A percentile compares a stretch with the other conserved stretches of the same genome.
Conservation (phyloP, 1,284 basidiomycete species). For the Austroboletus rostrupii region DNA sequence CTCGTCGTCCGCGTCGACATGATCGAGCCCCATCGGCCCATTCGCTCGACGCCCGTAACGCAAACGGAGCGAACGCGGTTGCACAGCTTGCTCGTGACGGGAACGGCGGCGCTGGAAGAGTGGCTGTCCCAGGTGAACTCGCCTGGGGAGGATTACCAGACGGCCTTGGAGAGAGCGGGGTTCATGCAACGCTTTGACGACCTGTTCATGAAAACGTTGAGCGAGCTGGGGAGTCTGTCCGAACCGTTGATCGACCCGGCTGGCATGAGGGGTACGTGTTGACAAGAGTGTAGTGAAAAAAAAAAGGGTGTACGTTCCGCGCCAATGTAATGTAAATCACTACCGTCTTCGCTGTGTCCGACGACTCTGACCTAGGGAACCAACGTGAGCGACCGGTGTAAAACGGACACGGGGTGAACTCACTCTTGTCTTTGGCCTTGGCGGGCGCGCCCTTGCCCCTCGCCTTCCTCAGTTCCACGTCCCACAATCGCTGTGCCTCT, state of each 20-base stretch:
- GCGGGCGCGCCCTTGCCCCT: slow-evolving; percentile 79
- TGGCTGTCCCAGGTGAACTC: slow-evolving; percentile 48
- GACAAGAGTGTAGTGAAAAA: slow-evolving; percentile 6
- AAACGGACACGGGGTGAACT: slow-evolving; percentile 21
- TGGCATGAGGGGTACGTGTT: slow-evolving; percentile 23
- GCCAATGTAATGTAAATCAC: neutral
- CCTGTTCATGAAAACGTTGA: slow-evolving; percentile 54
- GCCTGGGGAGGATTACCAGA: slow-evolving; percentile 36
- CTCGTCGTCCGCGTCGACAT: slow-evolving; percentile 37
- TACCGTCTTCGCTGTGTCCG: slow-evolving; percentile 28
- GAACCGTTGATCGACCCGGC: slow-evolving; percentile 26
- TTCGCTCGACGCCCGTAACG: slow-evolving; percentile 44
- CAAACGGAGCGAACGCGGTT: slow-evolving; percentile 68
- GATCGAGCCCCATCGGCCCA: slow-evolving; percentile 16
- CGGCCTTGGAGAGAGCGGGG: slow-evolving; percentile 44
- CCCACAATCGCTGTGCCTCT: slow-evolving; percentile 62
- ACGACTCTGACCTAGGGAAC: slow-evolving; percentile 27
- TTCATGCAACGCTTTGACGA: slow-evolving; percentile 60
- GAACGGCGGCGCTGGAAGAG: slow-evolving; percentile 58
- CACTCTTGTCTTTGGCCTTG: slow-evolving; percentile 70
- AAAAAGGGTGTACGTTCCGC: neutral
- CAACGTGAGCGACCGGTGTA: neutral
- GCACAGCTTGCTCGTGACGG: slow-evolving; percentile 58
- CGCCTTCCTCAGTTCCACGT: slow-evolving; percentile 62
- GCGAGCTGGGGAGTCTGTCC: slow-evolving; percentile 46